phyloP scores from a whole-genome alignment of 495 filamentous ascomycete genomes.

The Tuber indicum region DNA sequence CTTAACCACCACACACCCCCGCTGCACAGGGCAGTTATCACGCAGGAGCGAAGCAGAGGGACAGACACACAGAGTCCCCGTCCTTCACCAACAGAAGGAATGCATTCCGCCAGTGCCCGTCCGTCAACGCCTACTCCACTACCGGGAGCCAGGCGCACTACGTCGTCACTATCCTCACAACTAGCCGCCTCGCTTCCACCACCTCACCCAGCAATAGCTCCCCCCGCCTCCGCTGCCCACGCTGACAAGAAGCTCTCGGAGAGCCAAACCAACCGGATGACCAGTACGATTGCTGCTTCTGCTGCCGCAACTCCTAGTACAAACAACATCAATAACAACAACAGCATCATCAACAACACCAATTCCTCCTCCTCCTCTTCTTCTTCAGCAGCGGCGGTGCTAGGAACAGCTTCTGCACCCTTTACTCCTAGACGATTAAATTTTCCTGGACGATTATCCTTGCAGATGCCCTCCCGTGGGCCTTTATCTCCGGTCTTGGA shows the following conservation, averaged over 20 bases:
- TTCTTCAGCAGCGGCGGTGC: constrained; percentile 5
- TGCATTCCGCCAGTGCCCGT: constrained; percentile 19
- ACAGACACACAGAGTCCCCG: neutral
- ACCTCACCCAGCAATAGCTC: constrained; percentile 5
- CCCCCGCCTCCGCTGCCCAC: constrained; percentile 12
- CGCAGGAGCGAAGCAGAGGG: neutral
- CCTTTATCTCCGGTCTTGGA: constrained; percentile 40
- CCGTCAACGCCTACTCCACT: constrained; percentile 11
- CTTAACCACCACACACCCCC: neutral
- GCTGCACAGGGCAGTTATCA: neutral
- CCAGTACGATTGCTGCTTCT: neutral
- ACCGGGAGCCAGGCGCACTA: constrained; percentile 17
- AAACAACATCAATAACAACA: constrained; percentile 15
- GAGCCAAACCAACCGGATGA: constrained; percentile 1
- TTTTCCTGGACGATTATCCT: constrained; percentile 37
- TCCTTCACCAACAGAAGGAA: constrained; percentile 12
- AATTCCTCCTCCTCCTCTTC: neutral
- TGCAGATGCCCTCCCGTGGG: constrained; percentile 41
- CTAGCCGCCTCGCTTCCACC: constrained; percentile 26
- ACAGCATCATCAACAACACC: neutral
- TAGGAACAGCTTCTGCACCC: constrained; percentile 22
- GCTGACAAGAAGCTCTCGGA: constrained; percentile 3
- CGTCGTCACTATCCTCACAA: constrained; percentile 37
- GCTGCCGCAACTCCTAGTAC: constrained; percentile 6
- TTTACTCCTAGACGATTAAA: constrained; percentile 40